phyloP scores from a whole-genome alignment of 805 yeast genomes.

The Yamadazyma sp. region DNA sequence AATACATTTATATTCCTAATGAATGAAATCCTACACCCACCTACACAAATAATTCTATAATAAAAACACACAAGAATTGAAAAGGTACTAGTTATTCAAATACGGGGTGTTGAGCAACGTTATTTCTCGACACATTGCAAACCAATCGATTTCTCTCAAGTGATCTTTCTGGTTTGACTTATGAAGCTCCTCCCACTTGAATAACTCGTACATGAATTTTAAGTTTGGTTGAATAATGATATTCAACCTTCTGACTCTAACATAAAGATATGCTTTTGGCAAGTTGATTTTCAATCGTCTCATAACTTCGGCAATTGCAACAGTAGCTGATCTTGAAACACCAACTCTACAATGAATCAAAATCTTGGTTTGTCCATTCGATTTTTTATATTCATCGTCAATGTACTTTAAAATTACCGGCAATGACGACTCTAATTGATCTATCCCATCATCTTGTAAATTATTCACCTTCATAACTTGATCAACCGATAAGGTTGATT shows the following conservation, averaged over 20 bases:
- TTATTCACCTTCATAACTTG: conserved; percentile 64
- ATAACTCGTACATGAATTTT: conserved; percentile 85
- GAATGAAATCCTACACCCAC: too few relatives aligned
- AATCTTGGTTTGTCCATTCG: conserved; percentile 27
- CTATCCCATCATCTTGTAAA: conserved; percentile 89
- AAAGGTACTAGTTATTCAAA: conserved; percentile 21
- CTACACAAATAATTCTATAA: background rate
- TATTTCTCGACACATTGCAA: conserved; percentile 78
- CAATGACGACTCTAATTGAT: conserved; percentile 61
- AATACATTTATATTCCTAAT: too few relatives aligned
- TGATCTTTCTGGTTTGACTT: conserved; percentile 9
- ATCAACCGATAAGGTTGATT: conserved; percentile 22
- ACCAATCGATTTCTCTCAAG: conserved; percentile 81
- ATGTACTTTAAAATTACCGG: conserved; percentile 65
- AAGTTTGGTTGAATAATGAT: conserved; percentile 93
- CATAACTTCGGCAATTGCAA: conserved; percentile 95
- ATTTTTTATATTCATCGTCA: conserved; percentile 33
- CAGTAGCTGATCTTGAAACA: conserved; percentile 91
- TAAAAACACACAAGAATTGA: conserved; percentile 1
- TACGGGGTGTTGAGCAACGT: conserved; percentile 71
- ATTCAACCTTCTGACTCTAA: conserved; percentile 84
- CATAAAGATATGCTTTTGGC: conserved; percentile 79
- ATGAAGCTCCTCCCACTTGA: conserved; percentile 43
- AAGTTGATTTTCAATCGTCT: conserved; percentile 61
- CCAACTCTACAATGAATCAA: conserved; percentile 95